Percentiles rank a stretch among this genome's conserved stretches.
Conservation (phyloP, 1,139 yeast genomes). For the Fermentozyma sake region DNA sequence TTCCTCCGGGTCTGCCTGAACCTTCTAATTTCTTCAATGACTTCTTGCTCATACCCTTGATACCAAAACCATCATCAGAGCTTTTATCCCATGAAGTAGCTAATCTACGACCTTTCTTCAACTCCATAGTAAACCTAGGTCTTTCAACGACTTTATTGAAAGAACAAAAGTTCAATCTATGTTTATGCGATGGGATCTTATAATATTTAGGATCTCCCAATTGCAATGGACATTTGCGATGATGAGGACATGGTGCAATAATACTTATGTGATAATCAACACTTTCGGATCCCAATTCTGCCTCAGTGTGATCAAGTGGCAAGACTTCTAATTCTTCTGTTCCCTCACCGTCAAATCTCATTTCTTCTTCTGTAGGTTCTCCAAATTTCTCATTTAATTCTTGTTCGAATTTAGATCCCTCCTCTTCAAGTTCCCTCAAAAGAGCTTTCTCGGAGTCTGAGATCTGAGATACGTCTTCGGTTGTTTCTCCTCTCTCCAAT, state of each 20-base stretch:
- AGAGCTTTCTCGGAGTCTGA: too few species aligned
- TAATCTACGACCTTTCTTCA: slow-evolving; percentile 74
- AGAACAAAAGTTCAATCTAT: slow-evolving; percentile 67
- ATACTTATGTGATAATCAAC: slow-evolving; percentile 55
- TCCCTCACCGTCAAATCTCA: slow-evolving; percentile 47
- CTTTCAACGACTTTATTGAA: slow-evolving; percentile 70
- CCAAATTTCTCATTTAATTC: slow-evolving; percentile 40
- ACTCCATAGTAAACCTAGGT: slow-evolving; percentile 72
- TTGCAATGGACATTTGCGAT: slow-evolving; percentile 82
- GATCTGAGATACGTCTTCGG: too few species aligned
- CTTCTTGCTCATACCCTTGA: slow-evolving; percentile 25
- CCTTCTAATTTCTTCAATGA: slow-evolving; percentile 35
- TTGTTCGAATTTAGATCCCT: slow-evolving; percentile 32
- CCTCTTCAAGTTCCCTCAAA: too few species aligned
- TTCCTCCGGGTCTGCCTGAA: slow-evolving; percentile 70
- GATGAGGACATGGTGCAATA: slow-evolving; percentile 91
- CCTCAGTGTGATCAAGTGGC: slow-evolving; percentile 15
- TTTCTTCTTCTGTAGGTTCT: slow-evolving; percentile 36
- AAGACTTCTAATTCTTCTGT: slow-evolving; percentile 36
- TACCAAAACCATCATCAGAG: slow-evolving; percentile 51
- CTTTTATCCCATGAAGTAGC: slow-evolving; percentile 69
- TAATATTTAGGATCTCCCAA: slow-evolving; percentile 68
- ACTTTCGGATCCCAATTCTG: slow-evolving; percentile 15
- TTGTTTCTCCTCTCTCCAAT: slow-evolving; percentile 7
- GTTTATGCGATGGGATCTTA: slow-evolving; percentile 56